Conservation (phyloP, 2,329 filamentous ascomycete species). For the Apiospora malaysiana region DNA sequence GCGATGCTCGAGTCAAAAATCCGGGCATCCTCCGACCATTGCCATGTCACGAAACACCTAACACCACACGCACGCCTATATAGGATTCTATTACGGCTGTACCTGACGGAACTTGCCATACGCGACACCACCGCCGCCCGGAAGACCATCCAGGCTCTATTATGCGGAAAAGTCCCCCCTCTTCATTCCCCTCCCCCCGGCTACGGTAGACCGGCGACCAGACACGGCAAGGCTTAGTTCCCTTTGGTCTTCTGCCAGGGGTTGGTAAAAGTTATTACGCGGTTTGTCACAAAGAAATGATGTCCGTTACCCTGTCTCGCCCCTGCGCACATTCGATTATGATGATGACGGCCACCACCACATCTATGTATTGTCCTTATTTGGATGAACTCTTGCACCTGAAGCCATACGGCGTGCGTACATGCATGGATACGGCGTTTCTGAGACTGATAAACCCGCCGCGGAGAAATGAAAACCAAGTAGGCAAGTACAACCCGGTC, state of each 20-base stretch:
- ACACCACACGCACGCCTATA: not conserved
- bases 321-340: not conserved
- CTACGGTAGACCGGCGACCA: not conserved
- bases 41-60: conserved; percentile 16
- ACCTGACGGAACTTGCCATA: conserved; percentile 5
- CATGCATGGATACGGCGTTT: not conserved
- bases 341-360: not conserved
- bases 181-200: not conserved
- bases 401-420: not conserved
- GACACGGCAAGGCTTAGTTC: not conserved
- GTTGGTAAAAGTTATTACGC: not conserved
- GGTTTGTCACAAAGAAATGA: not conserved
- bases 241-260: not conserved
- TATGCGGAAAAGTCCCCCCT: not conserved
- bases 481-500: too few species aligned
- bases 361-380: not conserved
- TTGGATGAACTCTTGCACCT: not conserved
- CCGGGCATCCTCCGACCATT: conserved; percentile 7
- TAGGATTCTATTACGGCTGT: not conserved
- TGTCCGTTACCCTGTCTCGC: not conserved
- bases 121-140: not conserved
- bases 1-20: conserved; percentile 16
- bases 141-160: not conserved
- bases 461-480: not conserved
- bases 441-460: not conserved